Base-by-base conservation (phyloP, 371 early-diverging fungal species). In the Rhizomucor pusillus region DNA sequence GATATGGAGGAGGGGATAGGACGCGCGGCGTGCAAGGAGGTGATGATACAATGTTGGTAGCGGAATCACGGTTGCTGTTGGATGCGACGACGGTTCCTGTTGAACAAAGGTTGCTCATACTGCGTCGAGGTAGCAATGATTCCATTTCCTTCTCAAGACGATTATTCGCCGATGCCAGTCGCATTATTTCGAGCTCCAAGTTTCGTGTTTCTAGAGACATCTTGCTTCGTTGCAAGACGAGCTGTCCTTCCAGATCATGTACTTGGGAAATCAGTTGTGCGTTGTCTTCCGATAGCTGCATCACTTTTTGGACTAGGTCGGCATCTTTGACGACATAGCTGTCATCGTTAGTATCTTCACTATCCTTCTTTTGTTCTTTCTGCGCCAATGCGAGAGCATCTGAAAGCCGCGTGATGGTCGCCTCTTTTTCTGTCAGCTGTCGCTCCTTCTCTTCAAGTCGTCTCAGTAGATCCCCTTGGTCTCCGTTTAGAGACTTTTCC, bases 131-230 rank as follows among this genome's bases (percentile, higher is more conserved):
- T 11, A 19, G 19, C 41, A 19, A 47, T 39, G 47, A 70, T 34
- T 75, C 73, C 66, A 75, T 67, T 45, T 75, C 76, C 39, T 69
- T 69, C 45, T 75, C 76, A 29, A 75, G 57, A 1, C 69, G 66
- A 36, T 69, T 71, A 41, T 77, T 73, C 0, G 70, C 71, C 19
- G 69, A 67, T 1, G 62, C 62, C 3, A 69, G 52, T 29, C 66
- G 66, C 60, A 67, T 62, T 22, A 73, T 25, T 46, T 71, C 72
- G n/a, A 63, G 13, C 45, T 75, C 73, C 5, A 75, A 33, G 29
- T 29, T 29, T 7, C 29, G 29, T 29, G 29, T 5, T 29, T 29
- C 29, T 7, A 29, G 29, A 7, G 29, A 29, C 29, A 29, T 29
- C 7, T 29, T 29, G 12, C 59, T 60, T 4, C 68, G 65, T 23